Conservation (phyloP, 805 yeast genomes). For the Kockiozyma suomiensis region DNA sequence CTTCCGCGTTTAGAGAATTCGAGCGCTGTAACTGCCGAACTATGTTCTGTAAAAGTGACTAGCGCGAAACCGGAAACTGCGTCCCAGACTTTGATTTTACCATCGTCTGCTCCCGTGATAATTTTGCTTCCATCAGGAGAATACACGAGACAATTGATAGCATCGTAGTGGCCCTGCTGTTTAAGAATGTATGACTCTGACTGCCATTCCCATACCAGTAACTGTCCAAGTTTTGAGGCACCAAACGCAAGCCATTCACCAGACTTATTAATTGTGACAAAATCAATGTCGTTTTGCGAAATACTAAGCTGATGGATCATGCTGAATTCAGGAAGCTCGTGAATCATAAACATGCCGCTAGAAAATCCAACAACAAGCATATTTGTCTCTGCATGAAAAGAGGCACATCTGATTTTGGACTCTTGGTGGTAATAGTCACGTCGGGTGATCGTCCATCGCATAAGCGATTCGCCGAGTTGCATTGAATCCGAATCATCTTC, state of each 20-base stretch:
- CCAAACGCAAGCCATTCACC: slow-evolving; percentile 99
- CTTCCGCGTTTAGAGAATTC: slow-evolving; percentile 88
- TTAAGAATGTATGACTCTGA: slow-evolving; percentile 92
- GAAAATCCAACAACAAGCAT: slow-evolving; percentile 85
- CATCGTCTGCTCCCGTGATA: slow-evolving; percentile 95
- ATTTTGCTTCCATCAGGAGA: slow-evolving; percentile 93
- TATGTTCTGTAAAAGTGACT: slow-evolving; percentile 88
- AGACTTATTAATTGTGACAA: slow-evolving; percentile 72
- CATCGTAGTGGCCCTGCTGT: slow-evolving; percentile 96
- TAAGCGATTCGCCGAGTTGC: slow-evolving; percentile 44
- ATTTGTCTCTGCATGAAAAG: slow-evolving; percentile 74
- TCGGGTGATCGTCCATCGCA: slow-evolving; percentile 77
- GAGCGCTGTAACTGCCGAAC: slow-evolving; percentile 83
- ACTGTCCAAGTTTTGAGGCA: slow-evolving; percentile 85
- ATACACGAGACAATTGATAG: slow-evolving; percentile 79
- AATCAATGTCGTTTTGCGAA: slow-evolving; percentile 87
- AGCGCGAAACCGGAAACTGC: slow-evolving; percentile 88
- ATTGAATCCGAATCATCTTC: slow-evolving; percentile 50
- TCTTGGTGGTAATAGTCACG: slow-evolving; percentile 75
- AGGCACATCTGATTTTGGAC: slow-evolving; percentile 72
- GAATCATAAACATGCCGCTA: slow-evolving; percentile 87
- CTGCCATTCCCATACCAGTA: slow-evolving; percentile 98
- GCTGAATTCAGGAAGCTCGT: slow-evolving; percentile 80
- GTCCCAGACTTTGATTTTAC: slow-evolving; percentile 97
- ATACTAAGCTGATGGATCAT: slow-evolving; percentile 83